Base-by-base conservation (phyloP, 2,329 filamentous ascomycete genomes). In the Scedosporium dehoogii region DNA sequence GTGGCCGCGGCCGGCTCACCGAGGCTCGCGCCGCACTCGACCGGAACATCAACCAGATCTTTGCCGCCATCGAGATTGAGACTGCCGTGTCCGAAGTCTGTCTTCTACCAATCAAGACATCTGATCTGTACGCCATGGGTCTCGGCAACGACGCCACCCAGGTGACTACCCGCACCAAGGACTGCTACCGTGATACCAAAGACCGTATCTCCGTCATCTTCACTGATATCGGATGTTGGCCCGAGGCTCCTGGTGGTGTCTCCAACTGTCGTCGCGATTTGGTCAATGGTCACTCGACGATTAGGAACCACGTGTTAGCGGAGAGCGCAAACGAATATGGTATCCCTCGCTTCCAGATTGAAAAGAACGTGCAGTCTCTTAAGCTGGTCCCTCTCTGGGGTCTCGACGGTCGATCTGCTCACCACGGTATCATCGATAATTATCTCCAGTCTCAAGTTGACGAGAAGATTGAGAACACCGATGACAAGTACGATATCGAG, bases 311-410 rank as follows among this genome's bases (percentile, higher is more conserved):
- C 66, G 80, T 82, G 66, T 71, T 83, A 53, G 79, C 78, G 58
- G 81, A 83, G 70, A 79, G 79, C 5, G 80, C 80, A 6, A 82
- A 81, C 66, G 81, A 83, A 64, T 83, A 77, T 64, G 81, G 81
- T 33, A 75, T 82, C 21, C 81, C 81, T 5, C 78, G 81, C 18
- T 81, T 81, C 69, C 81, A 83, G 68, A 79, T 81, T 0, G 81
- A 83, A 70, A 76, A 76, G 66, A 83, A 82, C 63, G 75, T 83
- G 9, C 78, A 81, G 67, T 82, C 80, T 0, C 69, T 83, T 63
- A 82, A 81, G 65, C 72, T 82, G 18, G 72, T 83, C 42, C 80
- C 81, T 3, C 74, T 83, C 1, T 83, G 81, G 81, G 81, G 81
- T 3, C 69, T 83, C 58, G 81, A 83, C 63, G 78, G 78, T 58